Evolutionary conservation across 331 rosid genomes (phyloP).

Genomic region (Erythrophleum ivorense): DNA sequence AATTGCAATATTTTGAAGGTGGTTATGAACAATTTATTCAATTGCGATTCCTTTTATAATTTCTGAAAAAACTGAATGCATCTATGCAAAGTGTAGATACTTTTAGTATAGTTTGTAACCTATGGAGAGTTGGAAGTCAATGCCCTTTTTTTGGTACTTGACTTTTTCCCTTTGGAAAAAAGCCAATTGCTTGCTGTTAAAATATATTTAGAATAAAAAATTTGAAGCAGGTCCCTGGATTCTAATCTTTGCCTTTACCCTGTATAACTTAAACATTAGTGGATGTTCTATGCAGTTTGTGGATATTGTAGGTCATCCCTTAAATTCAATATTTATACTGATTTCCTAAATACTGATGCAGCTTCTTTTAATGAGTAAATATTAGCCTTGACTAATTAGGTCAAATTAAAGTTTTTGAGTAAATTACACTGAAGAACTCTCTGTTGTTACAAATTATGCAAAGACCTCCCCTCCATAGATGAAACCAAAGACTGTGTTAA

Average conservation of each 20-base stretch:
- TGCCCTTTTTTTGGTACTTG: not conserved
- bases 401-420: not conserved
- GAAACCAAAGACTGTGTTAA: not conserved
- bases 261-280: not conserved
- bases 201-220: not conserved
- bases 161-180: too few species aligned
- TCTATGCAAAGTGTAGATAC: not conserved
- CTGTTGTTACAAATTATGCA: too few species aligned
- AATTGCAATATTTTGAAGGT: too few species aligned
- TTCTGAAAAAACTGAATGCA: not conserved
- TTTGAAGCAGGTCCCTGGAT: not conserved
- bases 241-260: not conserved
- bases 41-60: not conserved
- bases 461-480: too few species aligned
- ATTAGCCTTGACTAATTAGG: not conserved
- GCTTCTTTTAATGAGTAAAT: too few species aligned
- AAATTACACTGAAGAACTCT: not conserved
- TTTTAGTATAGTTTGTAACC: not conserved
- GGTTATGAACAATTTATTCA: too few species aligned
- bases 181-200: not conserved
- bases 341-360: not conserved
- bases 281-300: not conserved
- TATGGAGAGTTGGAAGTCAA: not conserved
- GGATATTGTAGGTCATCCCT: not conserved
- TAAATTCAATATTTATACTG: not conserved